These are phyloP conservation scores for Monosporascus sp. DNA, from an alignment of 2,329 filamentous ascomycete species.

Conservation along the genomic window DNA sequence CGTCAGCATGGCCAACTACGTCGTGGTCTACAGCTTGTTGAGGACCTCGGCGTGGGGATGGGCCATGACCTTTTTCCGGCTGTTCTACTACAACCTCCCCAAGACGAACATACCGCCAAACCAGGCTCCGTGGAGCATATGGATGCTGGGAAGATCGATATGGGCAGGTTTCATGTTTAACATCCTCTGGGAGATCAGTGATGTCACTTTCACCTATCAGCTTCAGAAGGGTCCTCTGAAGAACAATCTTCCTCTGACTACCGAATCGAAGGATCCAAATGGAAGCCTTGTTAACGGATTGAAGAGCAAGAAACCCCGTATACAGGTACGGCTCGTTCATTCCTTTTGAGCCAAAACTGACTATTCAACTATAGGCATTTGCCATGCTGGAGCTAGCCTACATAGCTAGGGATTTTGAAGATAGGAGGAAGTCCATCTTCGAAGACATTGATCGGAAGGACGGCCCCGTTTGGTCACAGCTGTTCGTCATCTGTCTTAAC, in stretches of 20 bases:
- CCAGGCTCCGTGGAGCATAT: conserved; percentile 52
- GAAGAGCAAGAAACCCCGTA: conserved; percentile 73
- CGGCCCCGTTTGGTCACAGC: conserved; percentile 76
- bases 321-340: conserved; percentile 49
- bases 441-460: conserved; percentile 79
- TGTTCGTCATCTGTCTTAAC: conserved; percentile 64
- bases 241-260: conserved; percentile 75
- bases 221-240: conserved; percentile 78
- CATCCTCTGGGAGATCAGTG: conserved; percentile 71
- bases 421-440: conserved; percentile 77
- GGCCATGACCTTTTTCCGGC: conserved; percentile 63
- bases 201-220: conserved; percentile 73
- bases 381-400: conserved; percentile 87
- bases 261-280: conserved; percentile 84
- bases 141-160: conserved; percentile 50
- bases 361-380: conserved; percentile 50
- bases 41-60: conserved; percentile 62
- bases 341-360: conserved; percentile 8
- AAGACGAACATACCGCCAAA: conserved; percentile 60
- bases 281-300: conserved; percentile 81
- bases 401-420: conserved; percentile 69
- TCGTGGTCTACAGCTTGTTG: conserved; percentile 59
- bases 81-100: conserved; percentile 66
- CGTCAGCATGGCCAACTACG: conserved; percentile 37
- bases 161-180: conserved; percentile 62